Evolutionary conservation across 2,329 filamentous ascomycete genomes (phyloP).

Genomic region (Knufia petricola): DNA sequence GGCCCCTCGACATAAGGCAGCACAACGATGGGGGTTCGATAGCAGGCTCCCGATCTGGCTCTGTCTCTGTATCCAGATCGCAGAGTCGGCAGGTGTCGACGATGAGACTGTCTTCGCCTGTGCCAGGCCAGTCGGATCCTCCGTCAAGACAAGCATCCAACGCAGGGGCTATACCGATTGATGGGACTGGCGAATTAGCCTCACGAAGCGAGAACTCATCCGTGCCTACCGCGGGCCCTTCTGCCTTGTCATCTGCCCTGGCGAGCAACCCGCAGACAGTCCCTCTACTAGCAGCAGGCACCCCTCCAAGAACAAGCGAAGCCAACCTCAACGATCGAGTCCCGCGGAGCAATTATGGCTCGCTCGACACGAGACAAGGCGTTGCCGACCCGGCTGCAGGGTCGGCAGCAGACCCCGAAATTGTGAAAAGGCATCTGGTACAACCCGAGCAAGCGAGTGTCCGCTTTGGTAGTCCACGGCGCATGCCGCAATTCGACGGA

Average conservation of each 20-base stretch:
- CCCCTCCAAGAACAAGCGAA: slow-evolving; percentile 34
- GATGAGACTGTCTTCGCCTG: slow-evolving; percentile 46
- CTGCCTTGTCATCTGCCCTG: slow-evolving; percentile 79
- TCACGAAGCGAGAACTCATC: slow-evolving; percentile 39
- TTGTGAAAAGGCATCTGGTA: slow-evolving; percentile 81
- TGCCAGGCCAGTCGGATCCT: slow-evolving; percentile 46
- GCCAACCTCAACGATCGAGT: slow-evolving; percentile 37
- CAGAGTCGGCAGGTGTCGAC: slow-evolving; percentile 43
- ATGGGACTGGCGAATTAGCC: slow-evolving; percentile 20
- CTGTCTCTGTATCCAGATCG: slow-evolving; percentile 31
- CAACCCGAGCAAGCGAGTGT: slow-evolving; percentile 46
- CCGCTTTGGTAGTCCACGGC: slow-evolving; percentile 29
- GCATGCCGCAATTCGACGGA: slow-evolving; percentile 40
- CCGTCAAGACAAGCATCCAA: slow-evolving; percentile 31
- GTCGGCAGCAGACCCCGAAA: slow-evolving; percentile 79
- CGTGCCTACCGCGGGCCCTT: slow-evolving; percentile 67
- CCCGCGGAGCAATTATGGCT: slow-evolving; percentile 70
- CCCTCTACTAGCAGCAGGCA: slow-evolving; percentile 28
- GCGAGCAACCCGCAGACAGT: slow-evolving; percentile 52
- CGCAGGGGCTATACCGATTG: background rate
- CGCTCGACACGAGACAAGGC: slow-evolving; percentile 62
- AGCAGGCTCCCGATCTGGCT: slow-evolving; percentile 18
- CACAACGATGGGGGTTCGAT: slow-evolving; percentile 9
- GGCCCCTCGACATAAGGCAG: slow-evolving; percentile 18
- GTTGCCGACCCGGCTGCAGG: slow-evolving; percentile 39